Evolutionary conservation across 1,284 basidiomycete species (phyloP), one percentile per base, ranked within the genome.

Genomic region (Cutaneotrichosporon curvatum): DNA sequence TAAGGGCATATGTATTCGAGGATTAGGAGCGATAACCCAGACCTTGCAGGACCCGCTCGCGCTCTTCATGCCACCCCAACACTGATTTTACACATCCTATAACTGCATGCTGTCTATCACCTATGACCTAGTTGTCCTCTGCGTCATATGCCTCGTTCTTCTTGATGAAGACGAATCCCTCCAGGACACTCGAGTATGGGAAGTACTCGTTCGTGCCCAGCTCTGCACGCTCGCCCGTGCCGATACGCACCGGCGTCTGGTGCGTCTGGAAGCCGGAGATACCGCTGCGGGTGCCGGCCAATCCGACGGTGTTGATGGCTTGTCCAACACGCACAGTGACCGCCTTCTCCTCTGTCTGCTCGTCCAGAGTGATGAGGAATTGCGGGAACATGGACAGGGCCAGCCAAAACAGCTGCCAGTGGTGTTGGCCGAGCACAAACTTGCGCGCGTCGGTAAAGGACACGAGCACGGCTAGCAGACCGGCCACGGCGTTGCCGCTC

Each of bases 341-440:
- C 1, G 90, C 84, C 53, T 84, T 75, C 62, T 79, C 81, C 58
- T 88, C 80, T 46, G 92, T 81, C 51, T 91, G 80, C 71, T 96
- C 92, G 72, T 96, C 84, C 23, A 98, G 82, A 1, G 92, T 96
- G 69, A 98, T 96, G 60, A 98, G 75, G 84, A 98, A 96, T 48
- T 95, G 83, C 20, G 95, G 95, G 74, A 90, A 95, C 92, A 99
- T 98, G 49, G 92, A 86, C 7, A 89, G 82, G 9, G 83, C 83
- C 37, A 98, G 79, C 78, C 91, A 92, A 77, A 87, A 99, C 46
- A 98, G 74, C 89, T 97, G 94, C 95, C 95, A 99, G 72, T 97
- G 94, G 56, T 87, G 85, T 70, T 85, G 92, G 67, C 91, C 90
- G 23, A 99, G 79, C 4, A 98, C 78, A 65, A 95, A 95, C 51